These are phyloP conservation scores for Naematelia aurantialba DNA, from an alignment of 768 basidiomycete species.

Conservation along the genomic window DNA sequence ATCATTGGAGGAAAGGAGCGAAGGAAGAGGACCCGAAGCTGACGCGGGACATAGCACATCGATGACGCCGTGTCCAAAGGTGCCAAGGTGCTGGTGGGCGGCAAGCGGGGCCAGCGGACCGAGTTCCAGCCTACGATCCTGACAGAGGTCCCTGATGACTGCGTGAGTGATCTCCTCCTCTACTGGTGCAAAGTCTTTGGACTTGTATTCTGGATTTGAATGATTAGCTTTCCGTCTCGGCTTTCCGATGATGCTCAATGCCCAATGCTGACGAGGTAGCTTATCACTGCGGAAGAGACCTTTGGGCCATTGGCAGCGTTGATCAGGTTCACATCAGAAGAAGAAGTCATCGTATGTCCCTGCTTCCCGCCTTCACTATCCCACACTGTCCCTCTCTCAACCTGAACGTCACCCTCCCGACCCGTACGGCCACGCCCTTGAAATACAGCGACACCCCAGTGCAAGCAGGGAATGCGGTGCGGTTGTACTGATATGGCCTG, in stretches of 20 bases:
- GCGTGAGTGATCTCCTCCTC: conserved; percentile 44
- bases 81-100: conserved; percentile 86
- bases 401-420: too few species aligned
- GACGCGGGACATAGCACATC: conserved; percentile 62
- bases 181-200: neutral
- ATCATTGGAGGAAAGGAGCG: too few species aligned
- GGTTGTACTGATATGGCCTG: too few species aligned
- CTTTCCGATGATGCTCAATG: neutral
- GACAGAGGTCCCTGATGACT: conserved; percentile 68
- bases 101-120: conserved; percentile 60
- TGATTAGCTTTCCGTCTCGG: too few species aligned
- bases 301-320: conserved; percentile 68
- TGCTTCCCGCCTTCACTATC: neutral
- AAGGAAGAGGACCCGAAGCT: too few species aligned
- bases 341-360: conserved; percentile 64
- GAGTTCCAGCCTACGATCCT: conserved; percentile 70
- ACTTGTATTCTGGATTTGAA: too few species aligned
- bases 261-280: conserved; percentile 27
- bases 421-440: too few species aligned
- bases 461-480: too few species aligned
- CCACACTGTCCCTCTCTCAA: neutral
- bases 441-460: too few species aligned
- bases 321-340: conserved; percentile 87
- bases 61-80: conserved; percentile 80
- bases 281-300: conserved; percentile 78